Evolutionary conservation across 73 alveolate genomes (phyloP).

Genomic region (Breviolum minutum): DNA sequence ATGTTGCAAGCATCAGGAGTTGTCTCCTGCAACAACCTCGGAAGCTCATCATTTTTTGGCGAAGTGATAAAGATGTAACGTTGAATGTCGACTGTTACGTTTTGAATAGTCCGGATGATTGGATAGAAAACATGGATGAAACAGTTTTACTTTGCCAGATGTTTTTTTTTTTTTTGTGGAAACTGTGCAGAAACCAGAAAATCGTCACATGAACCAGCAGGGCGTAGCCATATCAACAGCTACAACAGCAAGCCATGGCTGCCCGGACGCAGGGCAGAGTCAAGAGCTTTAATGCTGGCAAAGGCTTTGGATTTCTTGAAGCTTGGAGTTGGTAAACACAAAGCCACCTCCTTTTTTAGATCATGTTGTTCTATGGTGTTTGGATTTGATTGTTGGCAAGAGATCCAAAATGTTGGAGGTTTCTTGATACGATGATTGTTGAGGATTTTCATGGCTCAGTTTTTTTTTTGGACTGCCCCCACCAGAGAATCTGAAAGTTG

Average conservation of each 20-base stretch:
- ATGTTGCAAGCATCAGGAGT: no score
- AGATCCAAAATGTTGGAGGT: background rate
- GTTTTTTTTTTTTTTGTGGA: background rate
- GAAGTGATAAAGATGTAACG: no score
- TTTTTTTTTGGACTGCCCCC: no score
- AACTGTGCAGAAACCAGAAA: background rate
- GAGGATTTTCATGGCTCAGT: no score
- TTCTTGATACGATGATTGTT: background rate
- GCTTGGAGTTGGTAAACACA: background rate
- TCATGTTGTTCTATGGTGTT: background rate
- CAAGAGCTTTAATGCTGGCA: conserved; percentile 75
- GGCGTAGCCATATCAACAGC: background rate
- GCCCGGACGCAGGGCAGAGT: conserved; percentile 80
- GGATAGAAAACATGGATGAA: no score
- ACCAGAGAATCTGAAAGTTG: background rate
- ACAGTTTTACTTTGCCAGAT: no score
- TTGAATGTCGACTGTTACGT: no score
- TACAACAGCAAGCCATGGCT: conserved; percentile 24
- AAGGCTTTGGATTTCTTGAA: conserved; percentile 76
- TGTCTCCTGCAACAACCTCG: no score
- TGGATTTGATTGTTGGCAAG: background rate
- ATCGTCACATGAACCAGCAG: background rate
- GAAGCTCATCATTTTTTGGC: no score
- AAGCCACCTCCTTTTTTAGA: no score
- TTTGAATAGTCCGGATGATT: no score